Evolutionary conservation across 2,329 filamentous ascomycete genomes (phyloP).

Genomic region (Rugonectria rugulosa): DNA sequence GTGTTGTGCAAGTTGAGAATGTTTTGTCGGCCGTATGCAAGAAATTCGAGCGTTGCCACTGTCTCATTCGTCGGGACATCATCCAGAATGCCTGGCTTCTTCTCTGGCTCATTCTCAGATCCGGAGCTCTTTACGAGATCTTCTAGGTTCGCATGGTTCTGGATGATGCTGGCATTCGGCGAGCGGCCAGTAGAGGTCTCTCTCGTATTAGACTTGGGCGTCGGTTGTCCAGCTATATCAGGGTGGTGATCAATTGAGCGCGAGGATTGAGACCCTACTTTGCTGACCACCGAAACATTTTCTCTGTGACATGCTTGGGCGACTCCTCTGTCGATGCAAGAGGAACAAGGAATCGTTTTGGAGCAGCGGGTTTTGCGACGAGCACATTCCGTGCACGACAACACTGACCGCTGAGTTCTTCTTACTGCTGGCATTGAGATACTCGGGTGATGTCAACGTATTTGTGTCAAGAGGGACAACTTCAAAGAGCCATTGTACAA

Average conservation of each 20-base stretch:
- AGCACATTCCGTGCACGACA: neutral
- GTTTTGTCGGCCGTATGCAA: slow-evolving; percentile 6
- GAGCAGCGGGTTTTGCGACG: slow-evolving; percentile 5
- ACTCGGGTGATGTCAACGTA: neutral
- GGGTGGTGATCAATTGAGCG: too few species aligned
- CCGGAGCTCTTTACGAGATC: neutral
- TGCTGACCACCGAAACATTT: neutral
- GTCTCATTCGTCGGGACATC: neutral
- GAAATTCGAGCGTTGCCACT: slow-evolving; percentile 3
- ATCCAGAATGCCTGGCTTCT: neutral
- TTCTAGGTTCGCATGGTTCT: neutral
- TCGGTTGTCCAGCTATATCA: neutral
- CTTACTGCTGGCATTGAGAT: neutral
- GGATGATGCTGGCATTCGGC: neutral
- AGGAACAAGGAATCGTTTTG: slow-evolving; percentile 5
- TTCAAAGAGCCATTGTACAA: too few species aligned
- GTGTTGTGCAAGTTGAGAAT: neutral
- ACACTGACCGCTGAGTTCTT: neutral
- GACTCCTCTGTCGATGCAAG: neutral
- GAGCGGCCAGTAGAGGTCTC: too few species aligned
- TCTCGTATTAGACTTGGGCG: neutral
- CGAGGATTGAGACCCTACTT: neutral
- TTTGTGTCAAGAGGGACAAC: too few species aligned
- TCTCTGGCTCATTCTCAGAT: neutral
- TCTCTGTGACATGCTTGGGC: neutral